A percentile compares a stretch with the other conserved stretches of the same genome.
Evolutionary conservation across 75 land plant species (phyloP).

Genomic region (Pseudotsuga menziesii): DNA sequence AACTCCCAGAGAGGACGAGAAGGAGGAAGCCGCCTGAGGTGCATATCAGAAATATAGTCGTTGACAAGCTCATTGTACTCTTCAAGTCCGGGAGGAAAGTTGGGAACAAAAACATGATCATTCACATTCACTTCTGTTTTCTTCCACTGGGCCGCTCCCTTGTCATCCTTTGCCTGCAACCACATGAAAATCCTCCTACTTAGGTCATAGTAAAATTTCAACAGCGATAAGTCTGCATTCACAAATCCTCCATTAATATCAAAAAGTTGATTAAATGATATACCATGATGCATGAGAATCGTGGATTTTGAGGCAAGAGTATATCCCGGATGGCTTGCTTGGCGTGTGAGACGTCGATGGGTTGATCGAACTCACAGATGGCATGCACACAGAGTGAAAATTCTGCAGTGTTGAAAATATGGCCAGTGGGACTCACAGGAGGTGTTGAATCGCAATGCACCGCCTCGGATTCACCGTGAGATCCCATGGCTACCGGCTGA

Average conservation of each 20-base stretch:
- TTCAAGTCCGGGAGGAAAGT: slow-evolving; percentile 65
- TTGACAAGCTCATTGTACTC: slow-evolving; percentile 66
- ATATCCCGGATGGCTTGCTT: background rate
- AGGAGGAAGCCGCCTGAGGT: slow-evolving; percentile 26
- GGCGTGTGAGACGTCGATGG: background rate
- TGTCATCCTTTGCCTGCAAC: background rate
- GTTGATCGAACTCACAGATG: background rate
- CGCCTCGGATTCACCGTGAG: too few relatives aligned
- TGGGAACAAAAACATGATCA: slow-evolving; percentile 55
- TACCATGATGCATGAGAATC: background rate
- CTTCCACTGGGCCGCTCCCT: background rate
- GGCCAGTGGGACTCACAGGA: background rate
- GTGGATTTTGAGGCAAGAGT: background rate
- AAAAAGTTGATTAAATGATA: background rate
- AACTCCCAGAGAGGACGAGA: slow-evolving; percentile 12
- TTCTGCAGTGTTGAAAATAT: background rate
- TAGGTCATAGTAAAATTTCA: too few relatives aligned
- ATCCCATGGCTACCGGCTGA: too few relatives aligned
- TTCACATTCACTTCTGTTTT: background rate
- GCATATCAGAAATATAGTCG: slow-evolving; percentile 29
- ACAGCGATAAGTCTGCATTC: too few relatives aligned
- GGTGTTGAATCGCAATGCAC: background rate
- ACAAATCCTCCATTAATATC: too few relatives aligned
- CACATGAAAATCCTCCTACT: too few relatives aligned
- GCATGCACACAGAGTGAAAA: background rate